Evolutionary conservation across 768 basidiomycete genomes (phyloP).

Genomic region (Lactifluus rugatus): DNA sequence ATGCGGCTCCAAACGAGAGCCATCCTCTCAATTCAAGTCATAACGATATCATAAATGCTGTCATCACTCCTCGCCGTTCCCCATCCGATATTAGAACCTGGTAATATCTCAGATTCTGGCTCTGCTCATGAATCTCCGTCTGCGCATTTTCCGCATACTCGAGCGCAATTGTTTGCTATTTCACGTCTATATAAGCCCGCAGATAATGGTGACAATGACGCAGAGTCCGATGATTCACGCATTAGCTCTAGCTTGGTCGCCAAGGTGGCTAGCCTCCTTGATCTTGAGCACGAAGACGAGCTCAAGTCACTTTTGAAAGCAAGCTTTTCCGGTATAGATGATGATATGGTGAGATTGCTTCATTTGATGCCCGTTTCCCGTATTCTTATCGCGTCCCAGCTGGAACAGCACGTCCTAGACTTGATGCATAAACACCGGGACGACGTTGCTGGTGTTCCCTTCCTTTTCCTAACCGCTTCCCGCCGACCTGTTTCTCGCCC

Average conservation of each 20-base stretch:
- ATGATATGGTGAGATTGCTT: constrained; percentile 48
- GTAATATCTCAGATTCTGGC: constrained; percentile 17
- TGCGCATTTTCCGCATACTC: constrained; percentile 67
- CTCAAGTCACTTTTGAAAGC: constrained; percentile 68
- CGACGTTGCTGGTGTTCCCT: constrained; percentile 73
- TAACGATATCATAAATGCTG: constrained; percentile 17
- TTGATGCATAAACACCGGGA: constrained; percentile 94
- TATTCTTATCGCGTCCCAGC: constrained; percentile 30
- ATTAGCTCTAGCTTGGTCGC: constrained; percentile 58
- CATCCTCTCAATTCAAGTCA: constrained; percentile 19
- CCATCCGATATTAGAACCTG: constrained; percentile 10
- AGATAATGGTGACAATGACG: constrained; percentile 49
- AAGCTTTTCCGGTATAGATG: constrained; percentile 51
- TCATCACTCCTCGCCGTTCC: constrained; percentile 19
- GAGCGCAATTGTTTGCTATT: constrained; percentile 68
- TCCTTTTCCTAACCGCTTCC: constrained; percentile 72
- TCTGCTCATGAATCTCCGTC: constrained; percentile 14
- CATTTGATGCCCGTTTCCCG: not conserved
- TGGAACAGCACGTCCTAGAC: constrained; percentile 85
- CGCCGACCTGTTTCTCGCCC: constrained; percentile 71
- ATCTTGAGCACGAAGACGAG: constrained; percentile 78
- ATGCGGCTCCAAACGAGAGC: constrained; percentile 21
- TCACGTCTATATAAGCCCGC: constrained; percentile 59
- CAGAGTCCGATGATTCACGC: constrained; percentile 42
- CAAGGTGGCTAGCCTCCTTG: constrained; percentile 60